Evolutionary conservation across 73 alveolate species (phyloP).

Genomic region (Blepharisma stoltei): DNA sequence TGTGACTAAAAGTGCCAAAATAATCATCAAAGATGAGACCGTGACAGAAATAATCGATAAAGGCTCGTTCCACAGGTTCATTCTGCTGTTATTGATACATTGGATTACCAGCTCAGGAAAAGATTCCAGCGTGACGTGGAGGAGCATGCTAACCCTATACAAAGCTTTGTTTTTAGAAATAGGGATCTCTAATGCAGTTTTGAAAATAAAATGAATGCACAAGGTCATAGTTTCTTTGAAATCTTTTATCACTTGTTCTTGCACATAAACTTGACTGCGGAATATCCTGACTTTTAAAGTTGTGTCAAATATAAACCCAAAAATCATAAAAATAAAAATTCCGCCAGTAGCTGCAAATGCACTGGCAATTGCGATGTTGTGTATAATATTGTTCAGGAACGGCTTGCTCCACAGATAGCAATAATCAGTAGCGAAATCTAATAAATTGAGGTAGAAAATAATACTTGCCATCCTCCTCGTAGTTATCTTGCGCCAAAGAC

Average conservation of each 20-base stretch:
- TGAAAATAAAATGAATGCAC: background rate
- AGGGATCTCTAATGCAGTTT: background rate
- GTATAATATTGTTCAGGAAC: background rate
- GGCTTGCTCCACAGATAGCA: conserved; percentile 28
- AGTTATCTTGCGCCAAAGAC: background rate
- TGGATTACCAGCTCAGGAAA: conserved; percentile 18
- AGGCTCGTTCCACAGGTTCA: conserved; percentile 16
- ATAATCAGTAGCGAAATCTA: conserved; percentile 3
- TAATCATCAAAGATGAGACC: background rate
- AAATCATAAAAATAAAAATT: background rate
- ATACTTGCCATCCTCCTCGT: background rate
- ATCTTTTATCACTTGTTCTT: background rate
- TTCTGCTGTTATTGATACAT: background rate
- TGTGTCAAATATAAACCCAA: background rate
- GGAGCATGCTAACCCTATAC: background rate
- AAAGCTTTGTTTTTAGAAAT: conserved; percentile 7
- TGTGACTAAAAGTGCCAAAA: background rate
- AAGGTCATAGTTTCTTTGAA: background rate
- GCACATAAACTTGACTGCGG: too few relatives aligned
- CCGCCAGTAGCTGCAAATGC: background rate
- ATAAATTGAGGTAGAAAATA: conserved; percentile 12
- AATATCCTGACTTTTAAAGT: background rate
- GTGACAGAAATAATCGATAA: background rate
- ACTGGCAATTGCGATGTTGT: background rate
- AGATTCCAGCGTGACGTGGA: conserved; percentile 10